phyloP scores from a whole-genome alignment of 2,329 filamentous ascomycete genomes.

The Epichloe scottii region DNA sequence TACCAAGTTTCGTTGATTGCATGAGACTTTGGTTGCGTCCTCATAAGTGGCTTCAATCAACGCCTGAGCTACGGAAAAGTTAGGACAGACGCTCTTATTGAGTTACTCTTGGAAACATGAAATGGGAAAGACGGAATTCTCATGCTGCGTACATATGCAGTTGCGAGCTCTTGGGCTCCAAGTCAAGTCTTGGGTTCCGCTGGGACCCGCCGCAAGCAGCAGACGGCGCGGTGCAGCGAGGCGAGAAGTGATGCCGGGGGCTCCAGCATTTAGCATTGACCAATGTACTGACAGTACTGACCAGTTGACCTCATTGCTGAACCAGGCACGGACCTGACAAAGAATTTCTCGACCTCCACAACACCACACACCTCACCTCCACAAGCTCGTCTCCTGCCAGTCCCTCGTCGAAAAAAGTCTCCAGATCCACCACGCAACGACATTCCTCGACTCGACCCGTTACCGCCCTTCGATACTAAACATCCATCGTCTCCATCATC shows the following conservation, averaged over 20 bases:
- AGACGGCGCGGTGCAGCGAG: not conserved
- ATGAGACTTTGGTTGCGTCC: too few relatives aligned
- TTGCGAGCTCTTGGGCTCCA: too few relatives aligned
- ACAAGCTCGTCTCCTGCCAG: slow-evolving; percentile 3
- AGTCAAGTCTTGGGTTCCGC: too few relatives aligned
- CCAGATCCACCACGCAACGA: slow-evolving; percentile 2
- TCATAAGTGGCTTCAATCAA: too few relatives aligned
- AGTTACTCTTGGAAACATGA: not conserved
- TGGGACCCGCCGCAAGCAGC: too few relatives aligned
- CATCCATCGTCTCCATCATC: not conserved
- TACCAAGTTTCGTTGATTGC: too few relatives aligned
- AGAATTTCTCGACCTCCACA: slow-evolving; percentile 5
- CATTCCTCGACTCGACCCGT: not conserved
- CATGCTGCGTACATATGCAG: not conserved
- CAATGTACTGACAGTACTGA: too few relatives aligned
- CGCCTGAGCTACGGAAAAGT: too few relatives aligned
- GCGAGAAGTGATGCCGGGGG: not conserved
- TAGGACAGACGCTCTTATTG: not conserved
- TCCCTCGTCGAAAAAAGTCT: not conserved
- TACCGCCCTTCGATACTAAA: not conserved
- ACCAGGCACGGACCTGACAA: not conserved
- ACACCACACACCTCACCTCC: slow-evolving; percentile 2
- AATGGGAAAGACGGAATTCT: not conserved
- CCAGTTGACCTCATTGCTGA: too few relatives aligned
- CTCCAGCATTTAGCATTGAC: too few relatives aligned